Evolutionary conservation across 2,329 filamentous ascomycete species (phyloP).

Genomic region (Aspergillus quadrilineatus): DNA sequence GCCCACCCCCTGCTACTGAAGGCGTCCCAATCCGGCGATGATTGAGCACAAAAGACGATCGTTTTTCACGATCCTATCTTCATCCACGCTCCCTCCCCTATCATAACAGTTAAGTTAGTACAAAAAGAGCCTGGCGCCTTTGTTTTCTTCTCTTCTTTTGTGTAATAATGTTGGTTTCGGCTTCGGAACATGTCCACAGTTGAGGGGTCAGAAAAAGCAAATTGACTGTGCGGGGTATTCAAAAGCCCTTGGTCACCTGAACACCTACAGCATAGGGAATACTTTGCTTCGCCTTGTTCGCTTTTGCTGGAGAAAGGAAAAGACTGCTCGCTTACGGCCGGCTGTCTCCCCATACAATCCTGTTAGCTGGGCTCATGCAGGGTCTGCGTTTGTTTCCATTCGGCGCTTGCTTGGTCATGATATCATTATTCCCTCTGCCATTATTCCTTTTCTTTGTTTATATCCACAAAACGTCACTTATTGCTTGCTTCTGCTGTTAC

Average conservation of each 20-base stretch:
- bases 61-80: not conserved
- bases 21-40: constrained; percentile 67
- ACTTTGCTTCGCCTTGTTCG: not conserved
- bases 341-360: not conserved
- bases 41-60: not conserved
- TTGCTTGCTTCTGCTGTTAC: constrained; percentile 5
- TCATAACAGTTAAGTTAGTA: constrained; percentile 22
- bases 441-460: constrained; percentile 17
- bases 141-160: constrained; percentile 22
- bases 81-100: not conserved
- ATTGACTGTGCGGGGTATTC: constrained; percentile 8
- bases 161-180: constrained; percentile 11
- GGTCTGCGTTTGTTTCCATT: not conserved
- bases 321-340: not conserved
- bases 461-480: constrained; percentile 14
- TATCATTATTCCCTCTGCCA: constrained; percentile 3
- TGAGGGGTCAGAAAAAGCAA: constrained; percentile 9
- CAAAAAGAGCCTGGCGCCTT: constrained; percentile 39
- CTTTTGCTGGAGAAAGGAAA: not conserved
- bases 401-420: not conserved
- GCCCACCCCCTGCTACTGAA: constrained; percentile 48
- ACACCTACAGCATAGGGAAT: constrained; percentile 1
- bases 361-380: constrained; percentile 2
- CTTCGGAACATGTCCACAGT: constrained; percentile 2
- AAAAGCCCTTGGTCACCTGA: constrained; percentile 4